Evolutionary conservation across 176 grass and related monocot genomes (phyloP), one percentile per base, ranked within the genome.

Genomic region (Paspalum vaginatum): DNA sequence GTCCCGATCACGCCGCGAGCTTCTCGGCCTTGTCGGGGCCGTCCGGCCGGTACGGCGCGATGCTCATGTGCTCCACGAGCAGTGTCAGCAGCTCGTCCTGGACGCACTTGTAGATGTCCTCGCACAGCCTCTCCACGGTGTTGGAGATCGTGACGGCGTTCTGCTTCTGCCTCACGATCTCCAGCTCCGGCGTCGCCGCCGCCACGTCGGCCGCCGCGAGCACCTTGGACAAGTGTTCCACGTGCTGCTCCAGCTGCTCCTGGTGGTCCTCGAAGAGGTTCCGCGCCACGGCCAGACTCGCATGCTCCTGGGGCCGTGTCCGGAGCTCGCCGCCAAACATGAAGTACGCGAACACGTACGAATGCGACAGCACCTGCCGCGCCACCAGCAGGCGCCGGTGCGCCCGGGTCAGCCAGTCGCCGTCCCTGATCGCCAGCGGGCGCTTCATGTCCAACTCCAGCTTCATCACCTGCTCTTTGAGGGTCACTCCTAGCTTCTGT

Each of bases 251-350:
- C 49, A 94, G 79, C 79, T 88, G 88, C 70, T 83, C 81, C 77
- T 94, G 91, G 53, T 91, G 83, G 61, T 84, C 83, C 61, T 94
- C 91, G 65, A 94, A 94, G 70, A 91, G 86, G 79, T 88, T 82
- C 53, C 65, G 61, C 25, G 59, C 81, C 17, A 74, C 83, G 27
- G 43, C 55, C 54, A 75, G 51, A 46, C 37, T n/a, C 20, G 15
- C 10, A 45, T 54, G 68, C 45, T 25, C 75, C 53, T 21, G 6
- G 0, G 17, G 24, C 53, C 32, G 40, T 15, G 32, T 61, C 53
- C 1, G n/a, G 40, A 80, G 42, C 18, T 82, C 78, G 11, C 83
- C 82, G 70, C 85, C 79, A 20, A 94, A 94, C 82, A 94, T 91
- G 70, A 83, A 83, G 57, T 85, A 94, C 6, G 91, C 85, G 27